phyloP scores from a whole-genome alignment of 1,284 basidiomycete genomes.

The Xerocomus tenax region DNA sequence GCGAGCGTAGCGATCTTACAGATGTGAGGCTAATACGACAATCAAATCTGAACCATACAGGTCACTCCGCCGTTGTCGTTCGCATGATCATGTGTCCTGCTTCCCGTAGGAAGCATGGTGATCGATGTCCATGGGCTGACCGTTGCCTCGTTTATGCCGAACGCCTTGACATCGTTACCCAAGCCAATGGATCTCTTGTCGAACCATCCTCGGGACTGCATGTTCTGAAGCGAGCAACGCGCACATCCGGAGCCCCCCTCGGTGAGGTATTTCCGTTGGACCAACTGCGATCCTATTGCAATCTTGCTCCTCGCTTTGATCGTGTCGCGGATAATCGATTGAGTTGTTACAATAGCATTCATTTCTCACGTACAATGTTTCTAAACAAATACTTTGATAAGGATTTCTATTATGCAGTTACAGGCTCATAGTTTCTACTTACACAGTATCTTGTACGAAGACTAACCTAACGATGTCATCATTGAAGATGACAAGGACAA shows the following conservation, averaged over 20 bases:
- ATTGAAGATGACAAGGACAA: conserved; percentile 65
- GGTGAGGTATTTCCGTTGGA: not conserved
- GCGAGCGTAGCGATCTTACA: too few relatives aligned
- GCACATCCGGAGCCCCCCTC: not conserved
- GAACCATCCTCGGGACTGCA: not conserved
- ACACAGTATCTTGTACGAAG: too few relatives aligned
- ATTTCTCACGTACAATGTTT: not conserved
- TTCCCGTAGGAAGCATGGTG: too few relatives aligned
- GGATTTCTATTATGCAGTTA: not conserved
- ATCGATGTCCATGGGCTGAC: too few relatives aligned
- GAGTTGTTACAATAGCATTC: not conserved
- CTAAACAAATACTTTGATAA: not conserved
- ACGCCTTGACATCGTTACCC: too few relatives aligned
- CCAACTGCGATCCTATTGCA: not conserved
- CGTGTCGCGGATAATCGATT: not conserved
- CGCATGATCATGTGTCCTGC: too few relatives aligned
- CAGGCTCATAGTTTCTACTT: not conserved
- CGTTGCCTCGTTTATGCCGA: too few relatives aligned
- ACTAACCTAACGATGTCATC: conserved; percentile 47
- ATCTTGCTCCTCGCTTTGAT: not conserved
- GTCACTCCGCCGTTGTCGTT: too few relatives aligned
- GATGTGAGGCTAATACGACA: too few relatives aligned
- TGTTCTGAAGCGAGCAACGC: not conserved
- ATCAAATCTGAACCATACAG: too few relatives aligned
- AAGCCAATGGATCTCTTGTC: too few relatives aligned